A percentile compares a stretch with the other conserved stretches of the same genome.
Evolutionary conservation across 148 eudicot genomes (phyloP).

Genomic region (Vaccinium corymbosum): DNA sequence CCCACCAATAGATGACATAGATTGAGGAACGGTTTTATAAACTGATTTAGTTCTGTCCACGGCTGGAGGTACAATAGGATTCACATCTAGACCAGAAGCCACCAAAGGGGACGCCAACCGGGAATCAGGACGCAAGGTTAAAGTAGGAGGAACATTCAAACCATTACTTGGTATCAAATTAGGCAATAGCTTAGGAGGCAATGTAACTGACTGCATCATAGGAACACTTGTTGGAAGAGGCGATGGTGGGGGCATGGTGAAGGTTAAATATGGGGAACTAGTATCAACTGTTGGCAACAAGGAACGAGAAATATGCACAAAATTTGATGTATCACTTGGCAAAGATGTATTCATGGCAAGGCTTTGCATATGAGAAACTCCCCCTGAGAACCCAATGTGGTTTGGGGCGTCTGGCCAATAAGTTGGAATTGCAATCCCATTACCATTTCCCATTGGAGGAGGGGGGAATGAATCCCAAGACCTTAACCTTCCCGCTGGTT

Average conservation of each 20-base stretch:
- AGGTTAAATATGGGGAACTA: slow-evolving; percentile 25
- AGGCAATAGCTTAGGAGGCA: neutral
- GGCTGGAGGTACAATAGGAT: slow-evolving; percentile 22
- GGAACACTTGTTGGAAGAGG: slow-evolving; percentile 23
- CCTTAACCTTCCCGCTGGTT: neutral
- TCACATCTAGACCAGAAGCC: slow-evolving; percentile 29
- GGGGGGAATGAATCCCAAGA: slow-evolving; percentile 39
- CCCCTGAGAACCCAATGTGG: slow-evolving; percentile 37
- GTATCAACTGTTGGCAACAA: slow-evolving; percentile 35
- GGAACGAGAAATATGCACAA: slow-evolving; percentile 28
- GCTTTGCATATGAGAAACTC: slow-evolving; percentile 28
- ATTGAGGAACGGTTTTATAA: slow-evolving; percentile 15
- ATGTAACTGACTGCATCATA: slow-evolving; percentile 20
- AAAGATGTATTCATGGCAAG: slow-evolving; percentile 33
- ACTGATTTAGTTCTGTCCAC: slow-evolving; percentile 22
- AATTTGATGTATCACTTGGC: slow-evolving; percentile 25
- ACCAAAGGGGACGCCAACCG: slow-evolving; percentile 27
- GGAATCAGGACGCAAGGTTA: slow-evolving; percentile 26
- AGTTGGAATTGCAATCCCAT: slow-evolving; percentile 33
- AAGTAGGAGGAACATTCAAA: slow-evolving; percentile 9
- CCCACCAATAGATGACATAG: slow-evolving; percentile 28
- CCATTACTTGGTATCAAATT: slow-evolving; percentile 7
- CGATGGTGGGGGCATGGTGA: slow-evolving; percentile 29
- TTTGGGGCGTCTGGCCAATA: slow-evolving; percentile 32
- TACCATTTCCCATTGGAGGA: slow-evolving; percentile 30